These are phyloP conservation scores for Phytophthora hibernalis DNA, from an alignment of 352 stramenopile species.

Conservation along the genomic window DNA sequence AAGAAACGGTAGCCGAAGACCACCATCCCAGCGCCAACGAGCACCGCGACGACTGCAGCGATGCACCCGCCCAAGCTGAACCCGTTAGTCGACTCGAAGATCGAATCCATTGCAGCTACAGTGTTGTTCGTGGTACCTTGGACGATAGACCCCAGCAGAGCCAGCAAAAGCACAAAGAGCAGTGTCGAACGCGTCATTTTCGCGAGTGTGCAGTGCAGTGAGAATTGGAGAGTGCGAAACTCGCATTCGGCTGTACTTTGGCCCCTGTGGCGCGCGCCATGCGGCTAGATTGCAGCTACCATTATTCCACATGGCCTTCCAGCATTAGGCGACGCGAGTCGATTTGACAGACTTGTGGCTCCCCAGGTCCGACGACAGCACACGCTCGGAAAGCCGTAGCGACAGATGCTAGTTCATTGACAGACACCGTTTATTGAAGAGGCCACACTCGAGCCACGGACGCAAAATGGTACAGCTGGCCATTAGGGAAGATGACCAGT, in stretches of 20 bases:
- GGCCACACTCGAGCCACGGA: background rate
- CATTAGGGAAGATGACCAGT: constrained; percentile 17
- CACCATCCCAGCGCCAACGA: constrained; percentile 37
- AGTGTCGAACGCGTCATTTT: constrained; percentile 24
- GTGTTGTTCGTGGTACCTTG: constrained; percentile 18
- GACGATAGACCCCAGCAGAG: constrained; percentile 16
- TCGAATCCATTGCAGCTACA: constrained; percentile 25
- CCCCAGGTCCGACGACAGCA: constrained; percentile 20
- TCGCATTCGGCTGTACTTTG: background rate
- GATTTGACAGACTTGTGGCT: constrained; percentile 22
- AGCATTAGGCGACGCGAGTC: constrained; percentile 6
- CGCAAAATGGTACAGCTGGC: constrained; percentile 25
- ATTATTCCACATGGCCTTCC: constrained; percentile 27
- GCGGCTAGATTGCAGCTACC: constrained; percentile 30
- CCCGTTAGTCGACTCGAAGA: constrained; percentile 39
- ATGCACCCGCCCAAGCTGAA: constrained; percentile 34
- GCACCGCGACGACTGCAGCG: constrained; percentile 38
- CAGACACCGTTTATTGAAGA: background rate
- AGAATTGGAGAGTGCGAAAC: constrained; percentile 29
- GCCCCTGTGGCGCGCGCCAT: constrained; percentile 14
- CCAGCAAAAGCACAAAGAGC: constrained; percentile 21
- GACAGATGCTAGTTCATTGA: constrained; percentile 24
- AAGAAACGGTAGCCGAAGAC: constrained; percentile 45
- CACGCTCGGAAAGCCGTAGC: constrained; percentile 7
- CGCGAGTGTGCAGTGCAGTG: background rate